Evolutionary conservation across 192 early-diverging fungal genomes (phyloP), one percentile per base, ranked within the genome.

Genomic region (Backusella tuberculispora): DNA sequence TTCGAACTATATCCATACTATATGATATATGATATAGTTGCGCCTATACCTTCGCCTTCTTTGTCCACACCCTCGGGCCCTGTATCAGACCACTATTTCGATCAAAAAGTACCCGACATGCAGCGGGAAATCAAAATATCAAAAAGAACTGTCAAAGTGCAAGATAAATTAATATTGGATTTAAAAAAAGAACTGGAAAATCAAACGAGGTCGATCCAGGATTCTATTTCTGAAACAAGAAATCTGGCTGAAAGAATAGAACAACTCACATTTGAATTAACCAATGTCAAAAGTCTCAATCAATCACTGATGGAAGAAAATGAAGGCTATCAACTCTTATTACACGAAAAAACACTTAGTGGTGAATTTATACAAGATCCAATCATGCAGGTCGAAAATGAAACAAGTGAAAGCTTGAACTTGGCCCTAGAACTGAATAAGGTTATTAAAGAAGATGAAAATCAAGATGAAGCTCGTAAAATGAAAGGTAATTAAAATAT

Each of bases 331-430:
- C 93, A 94, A 78, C 68, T 92, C 60, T 80, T 93, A 24, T 72
- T 93, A 78, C 89, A 90, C 69, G 91, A 93, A 83, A 90, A 86
- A 72, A 92, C 93, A 1, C 88, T 95, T 80, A 89, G 87, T 76
- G 93, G 92, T 48, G 90, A 89, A 63, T 87, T 92, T 56, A 85
- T 86, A 78, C 74, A 82, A 24, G 85, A 83, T 7, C 78, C 79
- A 6, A 81, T 81, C 34, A 80, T 83, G 80, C 81, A 83, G 81
- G 83, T 86, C 26, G 44, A 63, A 6, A 41, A 47, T 19, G 63
- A 63, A 17, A 34, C 66, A 0, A 43, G 46, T 24, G 71, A 72
- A 3, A 63, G 71, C 4, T 26, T 78, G 15, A 78, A 78, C 46
- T 12, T 78, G 17, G 76, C 76, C 6, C 46, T 64, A 41, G 76